These are phyloP conservation scores for Adansonia grandidieri DNA, from an alignment of 441 rosid genomes.

Conservation along the genomic window DNA sequence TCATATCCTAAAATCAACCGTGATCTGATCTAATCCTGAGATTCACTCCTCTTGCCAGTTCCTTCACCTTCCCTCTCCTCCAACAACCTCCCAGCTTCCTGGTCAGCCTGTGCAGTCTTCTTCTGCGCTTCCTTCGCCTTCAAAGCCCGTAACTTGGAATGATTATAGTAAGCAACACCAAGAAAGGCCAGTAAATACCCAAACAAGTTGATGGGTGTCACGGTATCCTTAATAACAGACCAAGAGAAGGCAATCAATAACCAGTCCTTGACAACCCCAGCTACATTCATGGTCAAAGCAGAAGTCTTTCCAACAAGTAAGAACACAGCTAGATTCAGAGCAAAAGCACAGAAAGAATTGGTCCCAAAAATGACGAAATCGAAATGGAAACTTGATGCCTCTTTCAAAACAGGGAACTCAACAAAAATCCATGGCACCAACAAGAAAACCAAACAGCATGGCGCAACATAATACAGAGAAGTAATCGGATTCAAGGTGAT, in stretches of 20 bases:
- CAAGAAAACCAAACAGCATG: constrained; percentile 84
- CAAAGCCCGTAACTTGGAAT: constrained; percentile 81
- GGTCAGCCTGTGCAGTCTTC: constrained; percentile 67
- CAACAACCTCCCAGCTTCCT: constrained; percentile 82
- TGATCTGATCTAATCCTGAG: constrained; percentile 49
- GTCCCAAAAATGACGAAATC: constrained; percentile 87
- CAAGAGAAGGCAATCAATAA: constrained; percentile 91
- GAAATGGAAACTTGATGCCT: constrained; percentile 77
- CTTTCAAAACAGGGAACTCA: constrained; percentile 67
- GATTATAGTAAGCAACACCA: constrained; percentile 92
- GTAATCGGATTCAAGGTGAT: constrained; percentile 86
- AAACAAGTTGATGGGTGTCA: constrained; percentile 76
- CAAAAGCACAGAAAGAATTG: constrained; percentile 86
- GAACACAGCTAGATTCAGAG: constrained; percentile 90
- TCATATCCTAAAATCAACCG: constrained; percentile 26
- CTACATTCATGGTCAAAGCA: constrained; percentile 95
- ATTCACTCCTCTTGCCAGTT: constrained; percentile 60
- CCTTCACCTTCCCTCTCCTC: constrained; percentile 74
- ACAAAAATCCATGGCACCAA: constrained; percentile 90
- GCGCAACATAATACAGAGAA: constrained; percentile 86
- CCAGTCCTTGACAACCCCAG: constrained; percentile 98
- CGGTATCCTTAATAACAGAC: constrained; percentile 95
- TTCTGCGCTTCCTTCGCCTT: constrained; percentile 87
- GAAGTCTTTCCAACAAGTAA: constrained; percentile 95
- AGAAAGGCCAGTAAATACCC: constrained; percentile 86